Percentiles rank a stretch among this genome's conserved stretches.
phyloP scores from a whole-genome alignment of 1,139 yeast genomes.

The Pneumocystis oryctolagi region DNA sequence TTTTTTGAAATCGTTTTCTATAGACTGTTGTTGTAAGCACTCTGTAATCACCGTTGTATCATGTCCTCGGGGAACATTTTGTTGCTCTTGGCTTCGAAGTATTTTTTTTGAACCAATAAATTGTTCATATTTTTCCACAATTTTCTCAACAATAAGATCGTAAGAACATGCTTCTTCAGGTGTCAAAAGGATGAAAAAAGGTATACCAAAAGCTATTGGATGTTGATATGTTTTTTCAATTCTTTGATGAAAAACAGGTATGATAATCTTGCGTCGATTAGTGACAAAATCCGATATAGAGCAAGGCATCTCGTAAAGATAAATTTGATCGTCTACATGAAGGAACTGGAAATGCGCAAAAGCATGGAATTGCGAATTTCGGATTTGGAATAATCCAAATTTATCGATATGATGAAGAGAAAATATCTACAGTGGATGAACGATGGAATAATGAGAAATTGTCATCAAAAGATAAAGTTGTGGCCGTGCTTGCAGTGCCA shows the following conservation, averaged over 20 bases:
- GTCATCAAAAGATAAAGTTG: constrained; percentile 39
- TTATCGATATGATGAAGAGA: neutral
- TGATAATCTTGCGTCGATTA: constrained; percentile 3
- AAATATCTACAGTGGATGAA: neutral
- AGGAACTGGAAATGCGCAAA: neutral
- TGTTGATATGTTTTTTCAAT: constrained; percentile 14
- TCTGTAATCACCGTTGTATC: neutral
- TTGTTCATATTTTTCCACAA: constrained; percentile 20
- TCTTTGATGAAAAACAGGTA: constrained; percentile 13
- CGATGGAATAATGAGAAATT: neutral
- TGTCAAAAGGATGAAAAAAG: constrained; percentile 51
- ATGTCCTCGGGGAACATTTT: neutral
- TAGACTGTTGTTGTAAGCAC: neutral
- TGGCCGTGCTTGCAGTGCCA: constrained; percentile 74
- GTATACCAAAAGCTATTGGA: constrained; percentile 41
- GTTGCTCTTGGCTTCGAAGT: neutral
- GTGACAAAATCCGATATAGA: constrained; percentile 17
- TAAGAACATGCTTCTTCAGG: constrained; percentile 37
- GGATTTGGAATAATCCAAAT: constrained; percentile 8
- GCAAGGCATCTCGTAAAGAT: constrained; percentile 51
- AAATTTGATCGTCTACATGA: constrained; percentile 36
- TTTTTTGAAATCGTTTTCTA: neutral
- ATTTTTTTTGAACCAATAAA: constrained; percentile 13
- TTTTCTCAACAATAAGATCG: constrained; percentile 40
- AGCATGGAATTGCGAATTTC: neutral